phyloP scores from a whole-genome alignment of 176 grass and related monocot species.

The Oryza meridionalis region DNA sequence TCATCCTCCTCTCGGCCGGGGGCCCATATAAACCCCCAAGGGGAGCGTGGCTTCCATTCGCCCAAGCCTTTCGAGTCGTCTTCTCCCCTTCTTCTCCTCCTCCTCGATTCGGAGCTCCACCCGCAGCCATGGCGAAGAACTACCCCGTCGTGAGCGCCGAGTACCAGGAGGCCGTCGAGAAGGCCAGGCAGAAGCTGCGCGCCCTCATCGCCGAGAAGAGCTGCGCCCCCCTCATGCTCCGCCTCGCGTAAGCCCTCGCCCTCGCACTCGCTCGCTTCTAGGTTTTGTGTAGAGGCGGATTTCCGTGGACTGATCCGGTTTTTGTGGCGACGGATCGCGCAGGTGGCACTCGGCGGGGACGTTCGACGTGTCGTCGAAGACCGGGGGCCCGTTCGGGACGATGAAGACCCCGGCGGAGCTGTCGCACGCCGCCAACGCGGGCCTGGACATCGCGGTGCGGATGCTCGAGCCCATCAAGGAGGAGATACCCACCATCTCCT shows the following conservation, averaged over 20 bases:
- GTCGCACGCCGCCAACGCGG: conserved; percentile 80
- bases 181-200: conserved; percentile 74
- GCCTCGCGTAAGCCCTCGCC: conserved; percentile 66
- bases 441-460: conserved; percentile 85
- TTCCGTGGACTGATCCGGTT: background rate
- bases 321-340: background rate
- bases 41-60: conserved; percentile 41
- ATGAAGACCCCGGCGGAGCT: conserved; percentile 63
- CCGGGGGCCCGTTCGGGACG: conserved; percentile 88
- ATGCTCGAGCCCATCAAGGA: conserved; percentile 92
- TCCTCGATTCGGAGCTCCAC: conserved; percentile 23
- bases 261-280: background rate
- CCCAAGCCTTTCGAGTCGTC: background rate
- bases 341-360: conserved; percentile 99
- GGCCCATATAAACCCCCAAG: conserved; percentile 25
- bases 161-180: conserved; percentile 78
- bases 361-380: conserved; percentile 73
- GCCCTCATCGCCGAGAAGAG: conserved; percentile 93
- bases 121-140: conserved; percentile 64
- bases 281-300: background rate
- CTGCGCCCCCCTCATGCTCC: conserved; percentile 91
- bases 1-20: background rate
- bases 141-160: conserved; percentile 86
- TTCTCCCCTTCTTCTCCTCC: background rate
- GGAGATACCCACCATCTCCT: conserved; percentile 84